phyloP scores from a whole-genome alignment of 2,329 filamentous ascomycete species.

The Aspergillus udagawae region DNA sequence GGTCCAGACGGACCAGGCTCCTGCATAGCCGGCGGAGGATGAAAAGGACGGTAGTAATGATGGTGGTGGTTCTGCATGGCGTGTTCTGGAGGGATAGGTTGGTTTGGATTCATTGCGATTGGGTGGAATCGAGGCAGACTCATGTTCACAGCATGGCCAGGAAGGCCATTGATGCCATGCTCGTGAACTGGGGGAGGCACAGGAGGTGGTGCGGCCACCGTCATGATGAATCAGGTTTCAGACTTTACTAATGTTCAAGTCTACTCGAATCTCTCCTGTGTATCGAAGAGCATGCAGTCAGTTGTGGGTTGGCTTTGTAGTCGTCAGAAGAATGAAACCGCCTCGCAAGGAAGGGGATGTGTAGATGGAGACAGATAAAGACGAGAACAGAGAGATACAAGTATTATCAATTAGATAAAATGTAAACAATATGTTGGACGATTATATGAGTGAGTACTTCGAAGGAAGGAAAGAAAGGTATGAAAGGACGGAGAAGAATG shows the following conservation, averaged over 20 bases:
- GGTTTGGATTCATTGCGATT: constrained; percentile 39
- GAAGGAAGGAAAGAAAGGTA: background rate
- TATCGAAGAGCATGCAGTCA: background rate
- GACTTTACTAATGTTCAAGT: background rate
- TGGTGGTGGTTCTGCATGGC: constrained; percentile 31
- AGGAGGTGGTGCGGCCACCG: constrained; percentile 30
- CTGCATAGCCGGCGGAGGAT: constrained; percentile 26
- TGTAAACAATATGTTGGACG: background rate
- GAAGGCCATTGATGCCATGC: constrained; percentile 25
- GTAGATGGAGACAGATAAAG: background rate
- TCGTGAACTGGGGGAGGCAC: constrained; percentile 32
- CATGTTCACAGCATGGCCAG: constrained; percentile 25
- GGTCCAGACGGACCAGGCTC: constrained; percentile 23
- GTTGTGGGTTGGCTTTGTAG: background rate
- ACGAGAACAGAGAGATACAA: constrained; percentile 1
- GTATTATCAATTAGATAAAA: constrained; percentile 5
- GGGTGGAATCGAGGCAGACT: constrained; percentile 37
- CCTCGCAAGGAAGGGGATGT: background rate
- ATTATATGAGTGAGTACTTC: background rate
- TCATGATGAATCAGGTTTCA: constrained; percentile 24
- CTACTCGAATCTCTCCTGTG: background rate
- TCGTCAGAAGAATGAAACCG: background rate
- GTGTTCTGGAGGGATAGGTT: constrained; percentile 29
- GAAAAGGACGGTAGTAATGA: constrained; percentile 27
- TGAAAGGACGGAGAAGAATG: background rate